Percentiles rank a stretch among this genome's conserved stretches.
Conservation (phyloP, 225 moss, liverwort and hornwort species). For the Marchantia polymorpha region DNA sequence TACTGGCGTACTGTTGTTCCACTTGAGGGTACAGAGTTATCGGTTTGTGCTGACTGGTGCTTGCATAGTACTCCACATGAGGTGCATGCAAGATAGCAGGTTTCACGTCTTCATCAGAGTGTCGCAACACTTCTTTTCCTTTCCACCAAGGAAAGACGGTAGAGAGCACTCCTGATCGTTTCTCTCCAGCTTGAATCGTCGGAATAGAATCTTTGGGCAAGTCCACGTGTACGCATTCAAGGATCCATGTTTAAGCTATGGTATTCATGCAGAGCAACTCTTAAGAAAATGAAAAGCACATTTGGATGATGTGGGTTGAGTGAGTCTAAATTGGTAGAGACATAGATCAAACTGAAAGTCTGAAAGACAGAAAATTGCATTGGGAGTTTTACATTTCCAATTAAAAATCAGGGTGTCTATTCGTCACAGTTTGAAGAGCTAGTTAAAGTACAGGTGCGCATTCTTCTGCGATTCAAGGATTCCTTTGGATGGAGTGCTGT, state of each 20-base stretch:
- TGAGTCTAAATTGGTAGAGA: neutral
- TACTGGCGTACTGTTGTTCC: conserved; percentile 13
- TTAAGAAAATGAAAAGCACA: neutral
- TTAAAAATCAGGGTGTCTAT: neutral
- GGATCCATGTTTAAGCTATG: neutral
- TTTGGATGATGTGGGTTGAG: neutral
- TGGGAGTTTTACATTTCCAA: neutral
- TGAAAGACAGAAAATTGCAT: neutral
- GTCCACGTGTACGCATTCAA: conserved; percentile 16
- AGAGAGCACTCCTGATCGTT: conserved; percentile 44
- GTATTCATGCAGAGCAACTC: neutral
- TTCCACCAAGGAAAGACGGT: conserved; percentile 54
- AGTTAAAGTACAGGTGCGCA: neutral
- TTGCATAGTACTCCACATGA: conserved; percentile 6
- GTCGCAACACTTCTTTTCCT: conserved; percentile 34
- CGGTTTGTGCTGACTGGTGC: conserved; percentile 22
- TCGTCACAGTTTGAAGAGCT: neutral
- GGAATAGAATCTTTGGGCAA: conserved; percentile 11
- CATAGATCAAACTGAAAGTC: neutral
- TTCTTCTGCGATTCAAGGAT: neutral
- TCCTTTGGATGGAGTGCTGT: neutral
- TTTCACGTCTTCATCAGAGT: conserved; percentile 17
- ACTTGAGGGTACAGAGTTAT: neutral
- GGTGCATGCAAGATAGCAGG: conserved; percentile 9
- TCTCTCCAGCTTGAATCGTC: conserved; percentile 32